Base-by-base conservation (phyloP, 2,329 filamentous ascomycete genomes). In the Aspergillus latus region DNA sequence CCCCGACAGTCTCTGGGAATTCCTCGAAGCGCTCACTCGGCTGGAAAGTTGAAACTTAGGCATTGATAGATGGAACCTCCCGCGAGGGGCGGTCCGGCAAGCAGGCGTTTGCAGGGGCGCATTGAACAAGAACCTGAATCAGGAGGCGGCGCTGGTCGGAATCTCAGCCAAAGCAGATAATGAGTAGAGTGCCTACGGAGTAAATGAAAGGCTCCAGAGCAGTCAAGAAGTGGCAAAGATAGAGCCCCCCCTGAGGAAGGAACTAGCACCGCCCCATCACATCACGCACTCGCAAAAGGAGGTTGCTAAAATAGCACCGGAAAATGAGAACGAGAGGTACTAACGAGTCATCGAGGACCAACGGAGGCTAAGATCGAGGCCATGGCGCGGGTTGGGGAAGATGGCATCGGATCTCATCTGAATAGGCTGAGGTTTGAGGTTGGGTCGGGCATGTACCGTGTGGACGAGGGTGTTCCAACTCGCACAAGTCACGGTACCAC, bases 1-100 rank as follows among this genome's bases (percentile, higher is more conserved):
- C 59, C 55, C 57, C 43, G 58, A 54, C 37, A 54, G 56, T 45
- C 54, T 54, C 54, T 60, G 52, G 48, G 54, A 42, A 45, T 44
- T 42, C 51, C 16, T 8, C 16, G 21, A 36, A 15, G n/a, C 21
- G 39, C 7, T 44, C 42, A 28, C 16, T 7, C 13, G 3, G n/a
- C 9, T 11, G 7, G 28, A 44, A 11, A 28, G n/a, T 44, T 16
- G 21, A 45, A 28, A 29, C 28, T n/a, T 29, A 10, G 43, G 26
- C 6, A 16, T n/a, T 15, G 48, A 34, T 29, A 11, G 15, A 37
- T 46, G 50, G 50, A 52, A 46, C 43, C 21, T 37, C 32, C 36
- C 50, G 40, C 11, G 29, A 54, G 50, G 32, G 45, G 40, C 42
- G 49, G 55, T 54, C 59, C 59, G 49, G 54, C 45, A 42, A 57